Percentiles rank a stretch among this genome's conserved stretches.
Evolutionary conservation across 2,329 filamentous ascomycete genomes (phyloP).

Genomic region (Decorospora gaudefroyi): DNA sequence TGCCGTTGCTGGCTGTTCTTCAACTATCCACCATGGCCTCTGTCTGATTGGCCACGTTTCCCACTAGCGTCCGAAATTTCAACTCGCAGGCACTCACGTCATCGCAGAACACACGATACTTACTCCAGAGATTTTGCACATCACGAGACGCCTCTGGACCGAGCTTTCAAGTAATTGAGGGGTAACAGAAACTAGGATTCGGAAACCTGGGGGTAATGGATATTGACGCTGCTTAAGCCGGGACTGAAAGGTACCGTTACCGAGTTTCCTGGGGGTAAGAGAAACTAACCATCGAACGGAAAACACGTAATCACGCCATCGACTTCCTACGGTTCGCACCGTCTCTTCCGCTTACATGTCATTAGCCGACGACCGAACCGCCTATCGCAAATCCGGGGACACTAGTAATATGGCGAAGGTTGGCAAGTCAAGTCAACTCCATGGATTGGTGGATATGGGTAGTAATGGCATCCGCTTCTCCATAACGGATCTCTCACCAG

Average conservation of each 20-base stretch:
- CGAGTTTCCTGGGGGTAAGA: conserved; percentile 32
- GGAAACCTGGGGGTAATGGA: conserved; percentile 24
- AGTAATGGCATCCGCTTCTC: conserved; percentile 93
- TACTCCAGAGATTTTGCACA: conserved; percentile 20
- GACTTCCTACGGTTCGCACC: conserved; percentile 22
- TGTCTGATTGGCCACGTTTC: conserved; percentile 16
- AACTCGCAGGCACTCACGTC: conserved; percentile 25
- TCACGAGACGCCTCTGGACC: conserved; percentile 27
- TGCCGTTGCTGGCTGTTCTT: neutral
- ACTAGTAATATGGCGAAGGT: conserved; percentile 17
- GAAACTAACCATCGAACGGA: conserved; percentile 17
- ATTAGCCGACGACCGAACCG: conserved; percentile 21
- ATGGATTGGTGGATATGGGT: conserved; percentile 47
- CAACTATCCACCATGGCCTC: neutral
- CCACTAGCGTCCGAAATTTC: conserved; percentile 27
- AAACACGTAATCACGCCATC: conserved; percentile 30
- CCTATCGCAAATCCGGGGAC: conserved; percentile 23
- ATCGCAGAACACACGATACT: conserved; percentile 18
- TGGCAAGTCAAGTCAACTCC: conserved; percentile 29
- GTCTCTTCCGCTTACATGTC: conserved; percentile 11
- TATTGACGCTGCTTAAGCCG: conserved; percentile 18
- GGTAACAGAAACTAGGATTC: conserved; percentile 35
- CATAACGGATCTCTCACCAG: conserved; percentile 77
- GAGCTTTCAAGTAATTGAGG: conserved; percentile 35
- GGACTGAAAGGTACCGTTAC: conserved; percentile 20